Conservation (phyloP, 2,329 filamentous ascomycete genomes). For the Didymella exigua region DNA sequence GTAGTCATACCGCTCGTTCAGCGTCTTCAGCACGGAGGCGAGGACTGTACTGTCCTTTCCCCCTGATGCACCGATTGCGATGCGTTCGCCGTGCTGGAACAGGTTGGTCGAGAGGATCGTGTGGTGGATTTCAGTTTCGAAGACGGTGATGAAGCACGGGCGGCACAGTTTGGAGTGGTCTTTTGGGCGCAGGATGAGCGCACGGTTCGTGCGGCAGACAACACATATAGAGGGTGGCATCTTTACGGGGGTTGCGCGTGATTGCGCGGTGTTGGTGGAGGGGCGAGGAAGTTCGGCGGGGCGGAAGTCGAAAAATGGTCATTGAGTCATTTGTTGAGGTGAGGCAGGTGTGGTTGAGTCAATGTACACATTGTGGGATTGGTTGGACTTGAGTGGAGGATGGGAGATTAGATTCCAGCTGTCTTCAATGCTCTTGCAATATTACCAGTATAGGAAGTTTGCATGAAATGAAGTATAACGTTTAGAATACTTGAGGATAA, state of each 20-base stretch:
- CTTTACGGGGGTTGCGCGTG: conserved; percentile 12
- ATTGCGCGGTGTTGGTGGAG: neutral
- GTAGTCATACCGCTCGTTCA: conserved; percentile 89
- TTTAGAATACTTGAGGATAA: too few species aligned
- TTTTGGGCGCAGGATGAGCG: conserved; percentile 91
- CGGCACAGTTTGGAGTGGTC: conserved; percentile 94
- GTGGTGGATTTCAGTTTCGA: conserved; percentile 92
- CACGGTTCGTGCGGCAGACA: conserved; percentile 75
- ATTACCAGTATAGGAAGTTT: neutral
- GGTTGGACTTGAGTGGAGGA: neutral
- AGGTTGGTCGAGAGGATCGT: conserved; percentile 84
- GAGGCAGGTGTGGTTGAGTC: neutral
- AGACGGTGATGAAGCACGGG: conserved; percentile 81
- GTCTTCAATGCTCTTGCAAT: neutral
- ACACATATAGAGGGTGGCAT: conserved; percentile 83
- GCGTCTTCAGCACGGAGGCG: conserved; percentile 89
- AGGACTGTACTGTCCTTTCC: conserved; percentile 98
- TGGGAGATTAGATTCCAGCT: conserved; percentile 10
- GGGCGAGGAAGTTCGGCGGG: conserved; percentile 12
- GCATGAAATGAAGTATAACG: neutral
- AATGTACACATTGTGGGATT: neutral
- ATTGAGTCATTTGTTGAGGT: conserved; percentile 16
- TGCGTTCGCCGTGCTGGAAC: conserved; percentile 80
- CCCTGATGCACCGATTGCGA: conserved; percentile 94
- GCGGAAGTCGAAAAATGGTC: conserved; percentile 1